Evolutionary conservation across 116 monocot genomes (phyloP), one percentile per base, ranked within the genome.

Genomic region (Phalaenopsis hybrid): DNA sequence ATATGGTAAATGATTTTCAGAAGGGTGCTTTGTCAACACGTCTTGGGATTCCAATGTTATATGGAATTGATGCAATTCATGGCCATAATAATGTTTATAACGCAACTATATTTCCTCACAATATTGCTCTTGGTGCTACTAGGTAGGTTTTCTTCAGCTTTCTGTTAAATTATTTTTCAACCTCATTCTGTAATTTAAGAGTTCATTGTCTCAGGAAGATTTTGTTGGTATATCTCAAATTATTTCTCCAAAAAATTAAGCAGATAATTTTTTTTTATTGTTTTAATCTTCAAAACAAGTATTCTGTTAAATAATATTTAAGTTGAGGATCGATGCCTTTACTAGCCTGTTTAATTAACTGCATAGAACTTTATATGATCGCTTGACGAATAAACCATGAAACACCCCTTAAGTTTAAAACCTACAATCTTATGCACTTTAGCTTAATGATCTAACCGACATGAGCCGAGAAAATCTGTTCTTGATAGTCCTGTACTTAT

Each of bases 11-110:
- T 73, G 79, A 79, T 25, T 58, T 83, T 13, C 83, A 83, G 51
- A 83, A 73, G 25, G 83, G 83, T 6, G 72, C 79, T 79, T 28
- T 83, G 21, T 83, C 83, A 2, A 79, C 83, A 15, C 78, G 78
- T 33, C 83, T 83, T n/a, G 83, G 83, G 15, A 83, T 83, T 83
- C 84, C 84, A 28, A 84, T 84, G 73, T 43, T 84, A 25, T 79
- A 79, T 74, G 79, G 79, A 23, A 74, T 79, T 57, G 78, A 55
- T 77, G 82, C 80, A 23, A 80, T 83, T 23, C 77, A 80, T 82
- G 70, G 80, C 34, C 70, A 74, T 55, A 74, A 77, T 63, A 87
- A 78, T 74, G 83, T 81, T 28, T 81, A 81, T 21, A 81, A 78
- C 21, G 61, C 78, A 44, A 78, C 58, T 5, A 81, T 84, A 78